Evolutionary conservation across 2,329 filamentous ascomycete genomes (phyloP).

Genomic region (Pezicula rhizophila): DNA sequence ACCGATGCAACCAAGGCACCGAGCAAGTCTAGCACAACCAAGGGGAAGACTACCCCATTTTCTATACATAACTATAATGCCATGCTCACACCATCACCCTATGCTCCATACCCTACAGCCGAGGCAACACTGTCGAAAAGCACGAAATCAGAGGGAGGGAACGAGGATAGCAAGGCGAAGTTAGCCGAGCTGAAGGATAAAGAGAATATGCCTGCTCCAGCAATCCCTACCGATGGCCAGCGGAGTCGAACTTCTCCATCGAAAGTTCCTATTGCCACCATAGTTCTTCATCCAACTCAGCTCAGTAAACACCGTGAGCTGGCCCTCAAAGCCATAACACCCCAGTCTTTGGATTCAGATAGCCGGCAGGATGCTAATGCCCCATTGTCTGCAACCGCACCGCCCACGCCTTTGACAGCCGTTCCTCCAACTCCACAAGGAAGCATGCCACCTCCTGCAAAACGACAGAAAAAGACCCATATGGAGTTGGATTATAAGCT

Average conservation of each 20-base stretch:
- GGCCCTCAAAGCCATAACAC: slow-evolving; percentile 67
- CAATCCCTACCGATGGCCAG: slow-evolving; percentile 38
- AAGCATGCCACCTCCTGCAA: slow-evolving; percentile 51
- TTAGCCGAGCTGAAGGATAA: slow-evolving; percentile 43
- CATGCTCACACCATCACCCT: slow-evolving; percentile 84
- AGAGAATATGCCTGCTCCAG: slow-evolving; percentile 51
- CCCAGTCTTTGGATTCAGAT: slow-evolving; percentile 37
- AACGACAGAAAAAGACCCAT: slow-evolving; percentile 63
- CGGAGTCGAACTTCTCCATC: slow-evolving; percentile 37
- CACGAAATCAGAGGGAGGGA: slow-evolving; percentile 28
- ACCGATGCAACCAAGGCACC: slow-evolving; percentile 54
- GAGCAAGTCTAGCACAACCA: slow-evolving; percentile 45
- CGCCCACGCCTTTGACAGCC: slow-evolving; percentile 59
- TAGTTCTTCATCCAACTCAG: slow-evolving; percentile 79
- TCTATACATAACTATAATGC: slow-evolving; percentile 91
- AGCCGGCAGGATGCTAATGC: slow-evolving; percentile 36
- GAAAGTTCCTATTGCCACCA: slow-evolving; percentile 65
- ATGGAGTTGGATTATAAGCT: slow-evolving; percentile 73
- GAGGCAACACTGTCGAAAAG: slow-evolving; percentile 24
- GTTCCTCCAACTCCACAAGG: slow-evolving; percentile 56
- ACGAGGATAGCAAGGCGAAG: slow-evolving; percentile 18
- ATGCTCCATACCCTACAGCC: slow-evolving; percentile 66
- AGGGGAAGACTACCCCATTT: slow-evolving; percentile 61
- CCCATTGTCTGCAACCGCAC: slow-evolving; percentile 37
- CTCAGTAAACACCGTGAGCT: slow-evolving; percentile 72